Evolutionary conservation across 2,329 filamentous ascomycete genomes (phyloP).

Genomic region (Canariomyces notabilis): DNA sequence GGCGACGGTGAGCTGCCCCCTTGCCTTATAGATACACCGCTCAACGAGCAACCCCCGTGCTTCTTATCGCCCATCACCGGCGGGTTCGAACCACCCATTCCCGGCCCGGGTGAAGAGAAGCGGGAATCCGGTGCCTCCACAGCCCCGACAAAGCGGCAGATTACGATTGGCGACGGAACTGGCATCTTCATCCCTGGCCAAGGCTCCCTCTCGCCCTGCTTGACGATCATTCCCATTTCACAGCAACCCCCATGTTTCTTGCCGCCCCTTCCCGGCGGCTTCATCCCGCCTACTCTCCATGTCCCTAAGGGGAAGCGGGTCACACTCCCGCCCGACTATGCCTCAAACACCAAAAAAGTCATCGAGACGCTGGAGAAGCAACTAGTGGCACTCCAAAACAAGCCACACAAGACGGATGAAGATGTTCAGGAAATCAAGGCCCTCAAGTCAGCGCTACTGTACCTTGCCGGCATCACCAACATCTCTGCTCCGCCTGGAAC

Average conservation of each 20-base stretch:
- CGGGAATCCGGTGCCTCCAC: background rate
- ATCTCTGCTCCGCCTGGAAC: slow-evolving; percentile 18
- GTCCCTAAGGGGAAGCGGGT: slow-evolving; percentile 9
- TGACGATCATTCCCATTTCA: slow-evolving; percentile 11
- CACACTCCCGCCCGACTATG: slow-evolving; percentile 10
- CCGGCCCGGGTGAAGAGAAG: background rate
- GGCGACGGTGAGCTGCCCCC: slow-evolving; percentile 2
- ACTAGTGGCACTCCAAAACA: slow-evolving; percentile 23
- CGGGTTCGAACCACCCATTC: slow-evolving; percentile 6
- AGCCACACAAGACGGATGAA: slow-evolving; percentile 20
- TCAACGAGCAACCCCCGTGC: slow-evolving; percentile 18
- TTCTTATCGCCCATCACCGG: slow-evolving; percentile 15
- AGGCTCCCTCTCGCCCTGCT: slow-evolving; percentile 14
- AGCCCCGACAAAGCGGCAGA: slow-evolving; percentile 8
- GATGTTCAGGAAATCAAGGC: slow-evolving; percentile 20
- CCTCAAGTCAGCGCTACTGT: slow-evolving; percentile 20
- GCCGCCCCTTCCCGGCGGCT: slow-evolving; percentile 17
- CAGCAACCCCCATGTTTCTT: slow-evolving; percentile 21
- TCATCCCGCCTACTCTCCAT: slow-evolving; percentile 11
- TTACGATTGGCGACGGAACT: slow-evolving; percentile 9
- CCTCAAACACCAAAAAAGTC: slow-evolving; percentile 15
- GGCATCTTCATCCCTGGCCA: slow-evolving; percentile 14
- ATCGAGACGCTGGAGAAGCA: slow-evolving; percentile 19
- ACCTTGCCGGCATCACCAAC: slow-evolving; percentile 18
- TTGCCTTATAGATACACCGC: slow-evolving; percentile 13